These are phyloP conservation scores for Lunasporangiospora selenospora DNA, from an alignment of 192 early-diverging fungal species.

Conservation along the genomic window DNA sequence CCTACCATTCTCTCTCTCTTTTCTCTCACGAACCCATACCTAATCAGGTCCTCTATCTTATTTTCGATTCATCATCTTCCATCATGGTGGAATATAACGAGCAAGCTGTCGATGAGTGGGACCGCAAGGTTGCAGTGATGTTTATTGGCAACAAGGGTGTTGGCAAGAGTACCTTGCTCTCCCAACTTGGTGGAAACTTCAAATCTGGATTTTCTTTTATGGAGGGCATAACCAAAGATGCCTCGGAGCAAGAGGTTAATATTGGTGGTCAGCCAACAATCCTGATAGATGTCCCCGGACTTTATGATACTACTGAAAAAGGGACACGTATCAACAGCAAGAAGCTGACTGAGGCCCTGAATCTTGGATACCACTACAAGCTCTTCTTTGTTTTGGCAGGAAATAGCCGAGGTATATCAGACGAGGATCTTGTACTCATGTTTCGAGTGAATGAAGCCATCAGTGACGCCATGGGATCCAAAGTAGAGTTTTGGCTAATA, in stretches of 20 bases:
- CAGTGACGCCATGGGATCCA: background rate
- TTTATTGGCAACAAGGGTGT: constrained; percentile 5
- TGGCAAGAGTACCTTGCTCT: constrained; percentile 19
- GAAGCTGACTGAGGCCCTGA: constrained; percentile 1
- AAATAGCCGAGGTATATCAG: background rate
- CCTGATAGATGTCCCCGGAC: constrained; percentile 9
- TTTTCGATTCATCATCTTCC: no score
- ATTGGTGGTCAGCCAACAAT: background rate
- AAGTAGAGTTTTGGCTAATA: background rate
- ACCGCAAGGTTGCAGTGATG: no score
- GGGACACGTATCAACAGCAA: background rate
- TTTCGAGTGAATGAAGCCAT: constrained; percentile 1
- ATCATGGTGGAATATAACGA: no score
- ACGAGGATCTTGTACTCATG: constrained; percentile 7
- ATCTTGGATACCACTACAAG: constrained; percentile 8
- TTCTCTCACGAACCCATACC: no score
- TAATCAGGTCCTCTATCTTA: no score
- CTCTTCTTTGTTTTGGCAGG: constrained; percentile 14
- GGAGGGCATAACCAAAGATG: background rate
- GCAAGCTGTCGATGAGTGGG: no score
- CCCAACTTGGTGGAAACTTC: constrained; percentile 10
- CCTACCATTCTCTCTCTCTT: no score
- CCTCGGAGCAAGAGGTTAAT: background rate
- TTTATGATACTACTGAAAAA: constrained; percentile 7
- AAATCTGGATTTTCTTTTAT: background rate